These are phyloP conservation scores for Penicillium paradoxum DNA, from an alignment of 495 filamentous ascomycete species.

Conservation along the genomic window DNA sequence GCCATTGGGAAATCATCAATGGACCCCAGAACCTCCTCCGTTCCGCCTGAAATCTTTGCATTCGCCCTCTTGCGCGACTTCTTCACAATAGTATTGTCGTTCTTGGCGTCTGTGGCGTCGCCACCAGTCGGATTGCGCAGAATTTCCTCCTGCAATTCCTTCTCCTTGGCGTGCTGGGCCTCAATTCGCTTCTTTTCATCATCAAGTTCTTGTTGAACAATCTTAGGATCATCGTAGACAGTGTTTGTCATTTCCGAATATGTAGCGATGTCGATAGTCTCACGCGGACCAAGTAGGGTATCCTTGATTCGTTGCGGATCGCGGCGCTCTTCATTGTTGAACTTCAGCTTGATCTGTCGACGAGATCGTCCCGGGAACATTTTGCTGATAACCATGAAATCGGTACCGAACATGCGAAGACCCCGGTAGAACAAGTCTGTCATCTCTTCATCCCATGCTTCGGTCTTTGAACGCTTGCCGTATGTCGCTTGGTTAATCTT, in stretches of 20 bases:
- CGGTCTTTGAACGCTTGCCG: slow-evolving; percentile 62
- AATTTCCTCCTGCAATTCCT: slow-evolving; percentile 49
- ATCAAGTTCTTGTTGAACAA: slow-evolving; percentile 59
- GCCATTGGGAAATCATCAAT: slow-evolving; percentile 34
- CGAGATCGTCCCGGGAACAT: slow-evolving; percentile 74
- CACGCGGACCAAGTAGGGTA: slow-evolving; percentile 57
- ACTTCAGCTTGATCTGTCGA: slow-evolving; percentile 84
- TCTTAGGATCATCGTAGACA: slow-evolving; percentile 48
- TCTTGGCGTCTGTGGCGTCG: slow-evolving; percentile 30
- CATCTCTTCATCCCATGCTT: slow-evolving; percentile 69
- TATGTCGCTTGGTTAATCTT: slow-evolving; percentile 70
- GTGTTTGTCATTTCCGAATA: slow-evolving; percentile 60
- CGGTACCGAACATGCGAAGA: slow-evolving; percentile 82
- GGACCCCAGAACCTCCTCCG: slow-evolving; percentile 38
- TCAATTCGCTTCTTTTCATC: slow-evolving; percentile 64
- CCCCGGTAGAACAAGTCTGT: slow-evolving; percentile 84
- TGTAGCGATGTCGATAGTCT: slow-evolving; percentile 59
- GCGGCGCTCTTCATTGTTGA: slow-evolving; percentile 84
- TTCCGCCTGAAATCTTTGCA: slow-evolving; percentile 30
- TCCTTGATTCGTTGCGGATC: slow-evolving; percentile 63
- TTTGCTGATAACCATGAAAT: slow-evolving; percentile 81
- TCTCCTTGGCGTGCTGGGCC: slow-evolving; percentile 59
- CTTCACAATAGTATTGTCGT: slow-evolving; percentile 35
- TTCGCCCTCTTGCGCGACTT: slow-evolving; percentile 36
- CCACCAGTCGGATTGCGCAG: slow-evolving; percentile 40